Conservation (phyloP, 805 yeast species). For the Hanseniaspora pseudoguilliermondii region DNA sequence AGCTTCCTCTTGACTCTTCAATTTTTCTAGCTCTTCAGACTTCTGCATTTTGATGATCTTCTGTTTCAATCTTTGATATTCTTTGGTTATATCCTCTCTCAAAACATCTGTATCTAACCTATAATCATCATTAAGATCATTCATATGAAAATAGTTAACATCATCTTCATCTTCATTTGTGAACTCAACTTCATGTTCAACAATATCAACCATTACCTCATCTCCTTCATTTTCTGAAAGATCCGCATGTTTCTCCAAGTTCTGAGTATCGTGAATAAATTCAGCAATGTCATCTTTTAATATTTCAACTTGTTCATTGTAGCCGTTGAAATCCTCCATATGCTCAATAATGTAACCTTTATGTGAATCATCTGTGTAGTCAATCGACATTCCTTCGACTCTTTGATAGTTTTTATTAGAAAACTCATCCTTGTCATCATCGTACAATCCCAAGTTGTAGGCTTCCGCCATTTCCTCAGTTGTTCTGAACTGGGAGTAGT, state of each 20-base stretch:
- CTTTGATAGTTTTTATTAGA: background rate
- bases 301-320: conserved; percentile 37
- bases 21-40: conserved; percentile 22
- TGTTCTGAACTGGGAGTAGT: conserved; percentile 33
- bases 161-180: conserved; percentile 20
- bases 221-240: conserved; percentile 15
- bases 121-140: conserved; percentile 5
- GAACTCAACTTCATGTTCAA: conserved; percentile 24
- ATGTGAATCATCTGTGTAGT: conserved; percentile 4
- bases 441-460: conserved; percentile 46
- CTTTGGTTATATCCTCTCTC: conserved; percentile 37
- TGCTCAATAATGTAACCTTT: conserved; percentile 39
- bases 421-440: conserved; percentile 43
- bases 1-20: background rate
- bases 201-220: conserved; percentile 22
- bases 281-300: conserved; percentile 21
- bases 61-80: conserved; percentile 46
- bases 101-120: conserved; percentile 25
- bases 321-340: conserved; percentile 40
- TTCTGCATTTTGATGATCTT: conserved; percentile 36
- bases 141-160: conserved; percentile 4
- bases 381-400: conserved; percentile 7
- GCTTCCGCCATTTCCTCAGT: conserved; percentile 49
- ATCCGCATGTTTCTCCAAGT: background rate
- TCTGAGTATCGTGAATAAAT: conserved; percentile 16